Percentiles rank a stretch among this genome's conserved stretches.
phyloP scores from a whole-genome alignment of 192 early-diverging fungal species.

The Paraglomus brasilianum region DNA sequence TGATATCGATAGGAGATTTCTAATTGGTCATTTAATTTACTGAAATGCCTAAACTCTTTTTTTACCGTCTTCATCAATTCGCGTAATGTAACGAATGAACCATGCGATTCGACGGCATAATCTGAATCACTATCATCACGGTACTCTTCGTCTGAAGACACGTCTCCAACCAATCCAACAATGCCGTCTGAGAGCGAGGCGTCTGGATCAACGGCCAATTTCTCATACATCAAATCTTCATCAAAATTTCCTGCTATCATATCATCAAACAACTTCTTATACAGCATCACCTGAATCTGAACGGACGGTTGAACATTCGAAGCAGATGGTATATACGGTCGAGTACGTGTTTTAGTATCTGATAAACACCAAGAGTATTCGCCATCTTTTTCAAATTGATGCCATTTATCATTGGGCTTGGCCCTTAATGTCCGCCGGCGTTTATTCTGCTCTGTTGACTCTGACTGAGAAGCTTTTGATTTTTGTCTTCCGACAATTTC shows the following conservation, averaged over 20 bases:
- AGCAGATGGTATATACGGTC: background rate
- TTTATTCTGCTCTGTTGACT: background rate
- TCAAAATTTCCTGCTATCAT: background rate
- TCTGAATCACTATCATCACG: too few relatives aligned
- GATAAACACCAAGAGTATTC: background rate
- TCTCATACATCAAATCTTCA: slow-evolving; percentile 1
- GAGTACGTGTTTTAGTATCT: slow-evolving; percentile 17
- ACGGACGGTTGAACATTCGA: background rate
- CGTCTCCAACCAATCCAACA: too few relatives aligned
- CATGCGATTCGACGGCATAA: too few relatives aligned
- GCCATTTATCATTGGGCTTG: too few relatives aligned
- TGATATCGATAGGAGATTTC: slow-evolving; percentile 23
- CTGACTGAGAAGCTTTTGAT: background rate
- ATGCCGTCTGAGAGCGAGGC: slow-evolving; percentile 8
- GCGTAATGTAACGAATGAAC: background rate
- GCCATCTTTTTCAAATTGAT: too few relatives aligned
- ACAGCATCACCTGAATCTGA: slow-evolving; percentile 25
- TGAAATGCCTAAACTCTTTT: background rate
- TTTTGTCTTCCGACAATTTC: background rate
- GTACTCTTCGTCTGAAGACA: too few relatives aligned
- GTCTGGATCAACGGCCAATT: slow-evolving; percentile 4
- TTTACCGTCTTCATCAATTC: background rate
- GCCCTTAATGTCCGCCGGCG: too few relatives aligned
- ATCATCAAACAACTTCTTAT: slow-evolving; percentile 29
- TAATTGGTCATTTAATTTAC: slow-evolving; percentile 11